Conservation (phyloP, 140 eudicot genomes). For the Stevia rebaudiana region DNA sequence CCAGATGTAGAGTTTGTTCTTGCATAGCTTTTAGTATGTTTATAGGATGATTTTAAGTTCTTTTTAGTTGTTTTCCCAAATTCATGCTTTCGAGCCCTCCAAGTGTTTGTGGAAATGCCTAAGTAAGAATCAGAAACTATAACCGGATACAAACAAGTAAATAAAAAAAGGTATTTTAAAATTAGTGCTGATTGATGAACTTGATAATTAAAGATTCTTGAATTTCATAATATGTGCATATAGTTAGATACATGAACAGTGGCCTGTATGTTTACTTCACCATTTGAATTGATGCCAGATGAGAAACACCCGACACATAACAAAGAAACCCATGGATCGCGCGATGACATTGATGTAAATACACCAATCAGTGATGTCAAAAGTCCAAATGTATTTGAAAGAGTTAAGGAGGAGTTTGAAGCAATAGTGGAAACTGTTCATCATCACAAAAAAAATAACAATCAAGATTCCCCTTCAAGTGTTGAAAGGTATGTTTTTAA, state of each 20-base stretch:
- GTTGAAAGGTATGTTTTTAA: conserved; percentile 23
- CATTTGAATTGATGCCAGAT: conserved; percentile 18
- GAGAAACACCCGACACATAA: conserved; percentile 31
- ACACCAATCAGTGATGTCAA: conserved; percentile 50
- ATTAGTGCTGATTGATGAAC: conserved; percentile 5
- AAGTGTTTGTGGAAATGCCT: conserved; percentile 29
- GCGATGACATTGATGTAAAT: conserved; percentile 32
- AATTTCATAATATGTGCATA: background rate
- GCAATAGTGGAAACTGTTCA: conserved; percentile 57
- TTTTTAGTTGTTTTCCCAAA: background rate
- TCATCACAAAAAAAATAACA: conserved; percentile 37
- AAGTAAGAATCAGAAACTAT: conserved; percentile 7
- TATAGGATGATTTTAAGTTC: background rate
- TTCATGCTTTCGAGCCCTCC: conserved; percentile 5
- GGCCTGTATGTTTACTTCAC: conserved; percentile 10
- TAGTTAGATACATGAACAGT: background rate
- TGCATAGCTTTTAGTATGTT: background rate
- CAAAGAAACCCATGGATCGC: conserved; percentile 60
- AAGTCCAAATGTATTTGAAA: conserved; percentile 71
- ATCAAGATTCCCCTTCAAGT: conserved; percentile 24
- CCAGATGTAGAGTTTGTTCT: background rate
- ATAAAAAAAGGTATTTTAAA: conserved; percentile 5
- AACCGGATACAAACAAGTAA: conserved; percentile 6
- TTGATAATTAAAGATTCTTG: background rate
- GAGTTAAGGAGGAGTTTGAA: conserved; percentile 80